phyloP scores from a whole-genome alignment of 495 filamentous ascomycete genomes.

The Amphirosellinia nigrospora region DNA sequence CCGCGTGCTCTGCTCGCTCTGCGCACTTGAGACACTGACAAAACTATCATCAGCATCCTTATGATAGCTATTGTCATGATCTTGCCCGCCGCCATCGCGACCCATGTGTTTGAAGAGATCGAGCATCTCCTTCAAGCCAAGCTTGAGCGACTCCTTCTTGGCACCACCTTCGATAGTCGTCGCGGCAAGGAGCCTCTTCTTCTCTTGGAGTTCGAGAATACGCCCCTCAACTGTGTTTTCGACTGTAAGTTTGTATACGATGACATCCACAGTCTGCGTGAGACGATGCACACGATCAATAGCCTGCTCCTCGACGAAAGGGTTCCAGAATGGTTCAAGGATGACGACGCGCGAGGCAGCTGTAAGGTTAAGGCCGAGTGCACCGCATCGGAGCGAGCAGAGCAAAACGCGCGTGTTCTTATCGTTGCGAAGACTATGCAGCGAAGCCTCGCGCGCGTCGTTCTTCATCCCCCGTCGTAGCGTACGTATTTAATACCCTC shows the following conservation, averaged over 20 bases:
- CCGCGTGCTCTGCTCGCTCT: conserved; percentile 24
- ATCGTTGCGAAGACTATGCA: conserved; percentile 72
- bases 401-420: conserved; percentile 76
- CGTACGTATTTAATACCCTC: conserved; percentile 78
- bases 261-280: conserved; percentile 91
- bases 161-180: conserved; percentile 77
- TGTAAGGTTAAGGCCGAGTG: conserved; percentile 90
- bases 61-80: neutral
- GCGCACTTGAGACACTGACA: conserved; percentile 15
- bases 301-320: conserved; percentile 96
- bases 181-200: conserved; percentile 86
- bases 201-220: conserved; percentile 89
- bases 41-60: conserved; percentile 20
- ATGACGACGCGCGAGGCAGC: conserved; percentile 93
- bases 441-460: conserved; percentile 85
- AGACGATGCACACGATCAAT: conserved; percentile 97
- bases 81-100: neutral
- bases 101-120: conserved; percentile 76
- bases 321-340: conserved; percentile 98
- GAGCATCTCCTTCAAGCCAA: conserved; percentile 93
- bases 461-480: conserved; percentile 98
- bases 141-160: conserved; percentile 70
- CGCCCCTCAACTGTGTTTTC: conserved; percentile 85
- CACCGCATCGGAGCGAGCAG: conserved; percentile 91
- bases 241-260: conserved; percentile 92